Conservation (phyloP, 176 grass and related monocot species). For the Avena atlantica region DNA sequence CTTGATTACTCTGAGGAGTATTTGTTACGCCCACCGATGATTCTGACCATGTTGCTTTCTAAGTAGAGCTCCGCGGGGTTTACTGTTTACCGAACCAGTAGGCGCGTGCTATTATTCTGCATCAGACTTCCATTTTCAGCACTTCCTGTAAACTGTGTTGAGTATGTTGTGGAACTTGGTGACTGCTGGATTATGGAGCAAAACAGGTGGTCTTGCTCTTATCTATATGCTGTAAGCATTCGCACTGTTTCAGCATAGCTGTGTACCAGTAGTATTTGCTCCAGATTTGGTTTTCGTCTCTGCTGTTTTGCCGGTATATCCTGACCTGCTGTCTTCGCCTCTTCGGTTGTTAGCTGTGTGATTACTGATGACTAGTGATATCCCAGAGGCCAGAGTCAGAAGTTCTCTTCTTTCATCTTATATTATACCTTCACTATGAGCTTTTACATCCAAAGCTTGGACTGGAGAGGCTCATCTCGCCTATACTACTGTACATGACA, state of each 20-base stretch:
- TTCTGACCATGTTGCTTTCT: constrained; percentile 1
- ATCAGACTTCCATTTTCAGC: not conserved
- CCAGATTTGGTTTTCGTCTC: not conserved
- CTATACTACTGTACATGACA: too few species aligned
- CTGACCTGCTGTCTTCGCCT: not conserved
- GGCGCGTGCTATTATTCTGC: not conserved
- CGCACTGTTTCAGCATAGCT: not conserved
- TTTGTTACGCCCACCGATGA: not conserved
- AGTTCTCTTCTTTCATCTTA: not conserved
- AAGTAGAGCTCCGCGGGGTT: not conserved
- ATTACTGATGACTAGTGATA: not conserved
- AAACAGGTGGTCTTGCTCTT: not conserved
- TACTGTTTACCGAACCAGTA: not conserved
- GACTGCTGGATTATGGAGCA: constrained; percentile 18
- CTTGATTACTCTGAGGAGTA: not conserved
- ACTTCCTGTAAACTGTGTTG: not conserved
- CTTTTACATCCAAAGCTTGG: too few species aligned
- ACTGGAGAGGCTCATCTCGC: too few species aligned
- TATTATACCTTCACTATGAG: not conserved
- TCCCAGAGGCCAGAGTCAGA: not conserved
- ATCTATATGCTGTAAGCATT: not conserved
- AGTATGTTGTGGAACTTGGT: not conserved
- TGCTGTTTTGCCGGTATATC: not conserved
- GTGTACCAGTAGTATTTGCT: not conserved
- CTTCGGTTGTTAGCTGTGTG: too few species aligned